Conservation (phyloP, 495 filamentous ascomycete genomes). For the Chaetomium fimeti region DNA sequence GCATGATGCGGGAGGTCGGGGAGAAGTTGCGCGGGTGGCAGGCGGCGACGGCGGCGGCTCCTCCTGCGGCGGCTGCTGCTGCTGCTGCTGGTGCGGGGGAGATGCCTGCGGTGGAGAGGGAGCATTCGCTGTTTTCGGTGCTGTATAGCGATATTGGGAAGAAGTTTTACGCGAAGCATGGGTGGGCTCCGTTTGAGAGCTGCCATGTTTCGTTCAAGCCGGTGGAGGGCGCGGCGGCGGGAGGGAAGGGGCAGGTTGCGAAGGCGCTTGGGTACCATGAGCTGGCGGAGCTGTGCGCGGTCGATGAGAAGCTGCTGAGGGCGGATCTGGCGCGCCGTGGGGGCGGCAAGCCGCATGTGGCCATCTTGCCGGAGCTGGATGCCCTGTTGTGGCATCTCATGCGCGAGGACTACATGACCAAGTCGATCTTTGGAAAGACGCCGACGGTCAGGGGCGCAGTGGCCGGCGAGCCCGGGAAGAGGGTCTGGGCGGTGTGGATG, state of each 20-base stretch:
- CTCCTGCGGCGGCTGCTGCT: constrained; percentile 30
- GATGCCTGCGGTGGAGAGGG: constrained; percentile 26
- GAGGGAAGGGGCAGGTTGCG: constrained; percentile 23
- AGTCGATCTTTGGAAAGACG: constrained; percentile 48
- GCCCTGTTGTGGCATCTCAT: constrained; percentile 81
- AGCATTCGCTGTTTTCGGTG: constrained; percentile 58
- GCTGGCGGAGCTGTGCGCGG: constrained; percentile 54
- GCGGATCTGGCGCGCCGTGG: constrained; percentile 38
- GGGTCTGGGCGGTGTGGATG: constrained; percentile 80
- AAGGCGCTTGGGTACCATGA: constrained; percentile 50
- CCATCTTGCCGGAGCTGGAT: constrained; percentile 69
- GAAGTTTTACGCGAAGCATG: constrained; percentile 77
- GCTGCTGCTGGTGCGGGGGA: constrained; percentile 31
- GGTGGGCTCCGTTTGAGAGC: constrained; percentile 74
- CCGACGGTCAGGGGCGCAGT: constrained; percentile 71
- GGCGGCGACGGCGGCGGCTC: constrained; percentile 35
- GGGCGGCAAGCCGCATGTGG: constrained; percentile 51
- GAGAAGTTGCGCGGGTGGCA: constrained; percentile 38
- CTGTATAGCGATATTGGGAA: constrained; percentile 96
- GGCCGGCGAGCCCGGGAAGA: constrained; percentile 44
- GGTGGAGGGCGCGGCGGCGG: constrained; percentile 32
- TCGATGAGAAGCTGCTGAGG: constrained; percentile 55
- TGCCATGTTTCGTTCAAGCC: constrained; percentile 64
- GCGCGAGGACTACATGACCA: constrained; percentile 78
- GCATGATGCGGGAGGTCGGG: constrained; percentile 56